Evolutionary conservation across 352 stramenopile genomes (phyloP), one percentile per base, ranked within the genome.

Genomic region (Globisporangium carolinianum): DNA sequence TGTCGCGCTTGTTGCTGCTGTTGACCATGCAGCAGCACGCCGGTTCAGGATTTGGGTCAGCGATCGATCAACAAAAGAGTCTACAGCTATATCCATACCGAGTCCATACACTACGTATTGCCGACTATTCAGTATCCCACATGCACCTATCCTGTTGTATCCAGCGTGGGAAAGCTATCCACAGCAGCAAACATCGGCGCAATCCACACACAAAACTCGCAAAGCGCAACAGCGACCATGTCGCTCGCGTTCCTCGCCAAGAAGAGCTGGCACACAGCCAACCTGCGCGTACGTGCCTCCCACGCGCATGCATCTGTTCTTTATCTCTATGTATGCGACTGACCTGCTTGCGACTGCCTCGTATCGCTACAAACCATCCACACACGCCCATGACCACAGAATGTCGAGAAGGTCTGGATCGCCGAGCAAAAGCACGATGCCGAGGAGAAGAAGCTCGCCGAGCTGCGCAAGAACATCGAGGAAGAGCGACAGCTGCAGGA

Each of bases 401-500:
- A 99, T 89, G 91, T 98, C 55, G 95, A 99, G 81, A 97, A 98
- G 71, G 96, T 99, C 48, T 98, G 94, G 96, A 83, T 98, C 50
- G 94, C 91, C 9, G 96, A 99, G 81, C 94, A 98, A 63, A 94
- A 97, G 67, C 81, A 97, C 63, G 86, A 81, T 43, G 84, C 83
- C 2, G 96, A 99, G 71, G 86, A 95, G 60, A 87, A 91, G 58
- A 98, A 98, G 57, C 77, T 97, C 1, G 81, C 79, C 14, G 95
- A 99, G 84, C 72, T 98, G n/a, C 85, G 87, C 57, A 96, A 96
- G 67, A 97, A 98, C 69, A 96, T 98, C 52, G 89, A 97, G 63
- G 86, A 98, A 63, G 96, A 99, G 75, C 85, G 93, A 2, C 94
- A 98, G 72, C 64, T 97, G 59, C 94, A 98, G 67, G 94, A 98